These are phyloP conservation scores for Microascus cirrosus DNA, from an alignment of 2,329 filamentous ascomycete species.

Conservation along the genomic window DNA sequence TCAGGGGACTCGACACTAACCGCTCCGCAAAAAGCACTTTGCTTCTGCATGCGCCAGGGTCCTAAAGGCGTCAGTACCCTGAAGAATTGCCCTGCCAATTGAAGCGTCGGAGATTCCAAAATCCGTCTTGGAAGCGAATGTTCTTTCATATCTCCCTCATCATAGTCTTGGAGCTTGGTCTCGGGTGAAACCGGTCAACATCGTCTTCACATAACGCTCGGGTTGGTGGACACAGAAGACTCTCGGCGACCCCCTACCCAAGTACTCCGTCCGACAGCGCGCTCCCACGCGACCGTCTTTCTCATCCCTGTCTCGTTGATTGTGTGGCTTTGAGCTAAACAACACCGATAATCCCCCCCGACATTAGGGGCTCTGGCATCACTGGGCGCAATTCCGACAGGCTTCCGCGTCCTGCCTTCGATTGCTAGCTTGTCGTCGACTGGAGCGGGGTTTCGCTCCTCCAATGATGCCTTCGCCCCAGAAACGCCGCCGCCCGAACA, in stretches of 20 bases:
- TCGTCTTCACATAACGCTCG: too few relatives aligned
- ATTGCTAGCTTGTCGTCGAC: neutral
- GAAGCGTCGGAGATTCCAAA: too few relatives aligned
- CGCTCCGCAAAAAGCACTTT: neutral
- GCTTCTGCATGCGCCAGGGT: neutral
- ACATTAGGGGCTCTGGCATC: neutral
- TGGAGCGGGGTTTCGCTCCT: neutral
- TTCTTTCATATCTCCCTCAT: too few relatives aligned
- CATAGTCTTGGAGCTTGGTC: too few relatives aligned
- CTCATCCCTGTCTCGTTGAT: neutral
- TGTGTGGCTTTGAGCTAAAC: neutral
- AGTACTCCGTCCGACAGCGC: too few relatives aligned
- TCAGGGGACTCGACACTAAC: neutral
- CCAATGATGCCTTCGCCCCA: conserved; percentile 6
- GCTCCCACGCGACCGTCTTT: too few relatives aligned
- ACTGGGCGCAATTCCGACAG: neutral
- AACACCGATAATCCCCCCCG: neutral
- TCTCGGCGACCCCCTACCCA: too few relatives aligned
- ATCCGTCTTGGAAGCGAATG: too few relatives aligned
- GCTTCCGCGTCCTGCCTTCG: neutral
- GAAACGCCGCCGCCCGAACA: conserved; percentile 10
- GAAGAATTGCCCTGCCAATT: too few relatives aligned
- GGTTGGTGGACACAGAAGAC: too few relatives aligned
- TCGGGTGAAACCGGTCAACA: too few relatives aligned
- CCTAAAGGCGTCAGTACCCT: neutral